Evolutionary conservation across 345 rosid genomes (phyloP).

Genomic region (Raphanus raphanistrum): DNA sequence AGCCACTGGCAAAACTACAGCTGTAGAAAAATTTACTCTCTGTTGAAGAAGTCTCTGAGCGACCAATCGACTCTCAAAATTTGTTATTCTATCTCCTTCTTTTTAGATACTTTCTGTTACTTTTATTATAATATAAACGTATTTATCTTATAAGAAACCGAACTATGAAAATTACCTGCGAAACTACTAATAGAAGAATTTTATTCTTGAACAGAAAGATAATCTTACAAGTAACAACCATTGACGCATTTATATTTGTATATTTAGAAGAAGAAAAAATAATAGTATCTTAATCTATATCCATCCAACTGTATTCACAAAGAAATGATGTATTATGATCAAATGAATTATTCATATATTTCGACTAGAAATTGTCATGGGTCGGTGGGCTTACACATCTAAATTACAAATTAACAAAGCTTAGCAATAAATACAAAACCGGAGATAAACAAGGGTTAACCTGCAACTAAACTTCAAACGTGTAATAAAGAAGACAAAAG

Average conservation of each 20-base stretch:
- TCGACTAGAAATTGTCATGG: not conserved
- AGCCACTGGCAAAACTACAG: too few species aligned
- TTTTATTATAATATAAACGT: not conserved
- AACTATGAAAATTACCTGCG: not conserved
- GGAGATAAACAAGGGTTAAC: not conserved
- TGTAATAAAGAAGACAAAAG: not conserved
- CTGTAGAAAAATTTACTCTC: too few species aligned
- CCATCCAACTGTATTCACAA: not conserved
- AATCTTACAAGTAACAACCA: not conserved
- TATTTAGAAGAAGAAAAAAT: not conserved
- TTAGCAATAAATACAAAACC: not conserved
- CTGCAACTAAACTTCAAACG: constrained; percentile 8
- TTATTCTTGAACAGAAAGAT: not conserved
- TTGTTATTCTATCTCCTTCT: too few species aligned
- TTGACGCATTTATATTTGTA: not conserved
- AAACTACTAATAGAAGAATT: not conserved
- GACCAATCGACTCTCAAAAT: too few species aligned
- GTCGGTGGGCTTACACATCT: not conserved
- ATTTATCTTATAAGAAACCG: not conserved
- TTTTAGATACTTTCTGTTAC: too few species aligned
- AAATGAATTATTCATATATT: not conserved
- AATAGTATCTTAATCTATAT: not conserved
- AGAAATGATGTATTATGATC: not conserved
- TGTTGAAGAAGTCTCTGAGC: too few species aligned
- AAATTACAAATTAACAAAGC: not conserved